Base-by-base conservation (phyloP, 805 yeast species). In the Ogataea haglerorum region DNA sequence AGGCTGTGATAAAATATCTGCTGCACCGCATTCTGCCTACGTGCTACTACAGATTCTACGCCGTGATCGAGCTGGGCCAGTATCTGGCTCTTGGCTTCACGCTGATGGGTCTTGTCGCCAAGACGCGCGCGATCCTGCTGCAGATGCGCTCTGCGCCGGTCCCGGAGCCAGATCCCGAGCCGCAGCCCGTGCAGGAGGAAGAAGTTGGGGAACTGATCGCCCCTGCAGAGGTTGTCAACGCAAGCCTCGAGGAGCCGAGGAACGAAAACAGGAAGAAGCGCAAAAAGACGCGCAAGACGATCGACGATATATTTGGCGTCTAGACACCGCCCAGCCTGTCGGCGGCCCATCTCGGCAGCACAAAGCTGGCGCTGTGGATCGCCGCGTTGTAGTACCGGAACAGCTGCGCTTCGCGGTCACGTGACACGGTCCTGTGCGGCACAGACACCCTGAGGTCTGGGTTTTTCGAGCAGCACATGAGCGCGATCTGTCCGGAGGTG, bases 401-500 rank as follows among this genome's bases (percentile, higher is more conserved):
- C 38, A 71, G 54, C 40, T 63, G 54, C 16, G 61, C 60, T 57
- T 84, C 89, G 30, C 65, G 59, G 18, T 65, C 72, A 2, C 61
- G 48, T 6, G 72, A 50, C 38, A 73, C 56, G 18, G 48, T 54
- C 51, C 90, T 75, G 21, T 61, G 43, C 7, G 95, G 91, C 24
- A 45, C 61, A 16, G 63, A 63, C 40, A 85, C 66, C 47, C 70
- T 60, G 16, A 70, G 65, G 0, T 57, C 30, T 1, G 65, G 49
- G 54, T 81, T 75, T 56, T 80, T 82, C 30, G 82, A 72, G 46
- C 91, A 85, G 16, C 85, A 75, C 60, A 87, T 71, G 41, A 87
- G 68, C 1, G 95, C 95, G 48, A 87, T 72, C 63, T 86, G 95
- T 12, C 96, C 96, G 6, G 91, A 82, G 3, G 96, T 86, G 63